Evolutionary conservation across 768 basidiomycete species (phyloP), one percentile per base, ranked within the genome.

Genomic region (Tricholoma terreum): DNA sequence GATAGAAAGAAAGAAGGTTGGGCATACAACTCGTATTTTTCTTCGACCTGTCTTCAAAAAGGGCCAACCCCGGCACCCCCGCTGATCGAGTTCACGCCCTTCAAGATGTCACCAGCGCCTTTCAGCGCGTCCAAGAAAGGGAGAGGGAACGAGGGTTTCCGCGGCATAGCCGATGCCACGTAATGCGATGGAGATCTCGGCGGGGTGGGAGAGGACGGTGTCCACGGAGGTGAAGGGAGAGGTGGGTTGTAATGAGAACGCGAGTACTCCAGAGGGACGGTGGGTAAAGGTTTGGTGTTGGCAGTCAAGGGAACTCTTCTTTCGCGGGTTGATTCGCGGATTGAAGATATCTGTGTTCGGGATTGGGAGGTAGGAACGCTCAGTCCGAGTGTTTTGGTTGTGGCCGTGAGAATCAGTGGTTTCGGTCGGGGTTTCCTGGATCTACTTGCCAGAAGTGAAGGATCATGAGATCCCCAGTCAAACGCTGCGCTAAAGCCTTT

Each of bases 61-160:
- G 53, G 33, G 15, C 58, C 58, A 3, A 53, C 52, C 27, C 24
- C 36, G 14, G 17, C 19, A 14, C 53, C 58, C 31, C 27, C 43
- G 2, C 56, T 51, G 24, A 58, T 40, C 0, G 53, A 54, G 10
- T 36, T 58, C 8, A 58, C 58, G 15, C 57, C 57, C 17, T 52
- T 46, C 22, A 58, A 54, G 6, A 50, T 38, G 17, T 54, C 57
- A 17, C 57, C 52, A 1, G 34, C 57, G 12, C 48, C 53, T 48
- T 34, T 55, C n/a, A 58, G 42, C 15, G 36, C 53, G 6, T 49
- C 53, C 17, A 58, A 48, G 15, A 38, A 22, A 31, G 56, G 56
- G 12, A 49, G 6, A 8, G 57, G 27, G 4, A 54, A 30, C n/a
- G 36, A 31, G n/a, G 48, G 11, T 17, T 40, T 33, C 12, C 58